Percentiles rank a stretch among this genome's conserved stretches.
Conservation (phyloP, 805 yeast genomes). For the Trichomonascus vanleenenianus region DNA sequence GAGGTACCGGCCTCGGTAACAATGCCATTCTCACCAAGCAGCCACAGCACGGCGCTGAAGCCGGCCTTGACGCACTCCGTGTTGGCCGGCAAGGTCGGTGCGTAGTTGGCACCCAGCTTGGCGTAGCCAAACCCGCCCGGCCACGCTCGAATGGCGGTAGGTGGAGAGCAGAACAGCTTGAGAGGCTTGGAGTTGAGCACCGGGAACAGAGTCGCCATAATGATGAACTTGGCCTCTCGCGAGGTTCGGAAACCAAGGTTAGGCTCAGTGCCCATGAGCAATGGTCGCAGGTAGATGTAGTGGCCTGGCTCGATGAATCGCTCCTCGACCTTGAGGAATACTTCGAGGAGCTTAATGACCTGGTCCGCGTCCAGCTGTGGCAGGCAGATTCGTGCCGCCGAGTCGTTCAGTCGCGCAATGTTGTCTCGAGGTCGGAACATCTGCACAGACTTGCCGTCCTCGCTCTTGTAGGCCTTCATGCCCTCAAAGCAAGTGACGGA, state of each 20-base stretch:
- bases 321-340: slow-evolving; percentile 36
- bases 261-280: slow-evolving; percentile 42
- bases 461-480: slow-evolving; percentile 59
- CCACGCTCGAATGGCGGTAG: slow-evolving; percentile 46
- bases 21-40: slow-evolving; percentile 43
- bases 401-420: slow-evolving; percentile 42
- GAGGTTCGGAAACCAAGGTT: slow-evolving; percentile 42
- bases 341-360: slow-evolving; percentile 36
- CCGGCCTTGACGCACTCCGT: slow-evolving; percentile 40
- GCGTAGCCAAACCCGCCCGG: slow-evolving; percentile 49
- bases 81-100: slow-evolving; percentile 43
- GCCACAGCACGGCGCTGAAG: slow-evolving; percentile 46
- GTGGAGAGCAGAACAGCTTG: slow-evolving; percentile 42
- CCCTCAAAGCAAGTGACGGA: slow-evolving; percentile 83
- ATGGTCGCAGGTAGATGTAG: slow-evolving; percentile 41
- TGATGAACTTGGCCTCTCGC: slow-evolving; percentile 24
- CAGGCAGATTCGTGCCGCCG: slow-evolving; percentile 41
- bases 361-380: slow-evolving; percentile 42
- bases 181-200: slow-evolving; percentile 44
- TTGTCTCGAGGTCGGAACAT: slow-evolving; percentile 41
- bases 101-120: slow-evolving; percentile 50
- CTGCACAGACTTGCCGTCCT: slow-evolving; percentile 15
- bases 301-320: slow-evolving; percentile 39
- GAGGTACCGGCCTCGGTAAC: slow-evolving; percentile 51
- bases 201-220: slow-evolving; percentile 20